Conservation (phyloP, 805 yeast species). For the Myxozyma kluyveri region DNA sequence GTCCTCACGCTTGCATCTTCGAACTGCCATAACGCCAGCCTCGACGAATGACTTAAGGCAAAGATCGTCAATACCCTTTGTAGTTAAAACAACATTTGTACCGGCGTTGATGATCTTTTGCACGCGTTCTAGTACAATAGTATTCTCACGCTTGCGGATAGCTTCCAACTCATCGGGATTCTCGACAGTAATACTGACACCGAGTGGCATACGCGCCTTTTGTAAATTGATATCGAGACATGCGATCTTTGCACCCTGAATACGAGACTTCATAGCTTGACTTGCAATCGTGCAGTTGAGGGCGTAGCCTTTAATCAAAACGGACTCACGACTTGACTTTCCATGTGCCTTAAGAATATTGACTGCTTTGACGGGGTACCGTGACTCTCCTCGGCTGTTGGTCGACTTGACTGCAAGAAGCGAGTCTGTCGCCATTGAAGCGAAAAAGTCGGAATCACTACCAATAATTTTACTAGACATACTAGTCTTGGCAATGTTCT, state of each 20-base stretch:
- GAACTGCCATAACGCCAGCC: slow-evolving; percentile 88
- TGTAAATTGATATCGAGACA: slow-evolving; percentile 89
- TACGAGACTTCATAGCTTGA: slow-evolving; percentile 85
- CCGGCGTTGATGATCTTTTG: slow-evolving; percentile 79
- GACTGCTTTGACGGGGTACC: slow-evolving; percentile 96
- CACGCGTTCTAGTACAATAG: slow-evolving; percentile 78
- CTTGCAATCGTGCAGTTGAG: slow-evolving; percentile 95
- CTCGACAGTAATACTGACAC: slow-evolving; percentile 93
- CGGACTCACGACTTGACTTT: slow-evolving; percentile 81
- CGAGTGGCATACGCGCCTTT: slow-evolving; percentile 96
- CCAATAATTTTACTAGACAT: slow-evolving; percentile 98
- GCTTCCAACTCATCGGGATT: slow-evolving; percentile 97
- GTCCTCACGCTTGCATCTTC: slow-evolving; percentile 96
- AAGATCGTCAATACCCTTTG: slow-evolving; percentile 92
- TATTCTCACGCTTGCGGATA: slow-evolving; percentile 83
- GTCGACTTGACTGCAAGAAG: slow-evolving; percentile 91
- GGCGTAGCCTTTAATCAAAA: slow-evolving; percentile 90
- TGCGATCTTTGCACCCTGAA: slow-evolving; percentile 74
- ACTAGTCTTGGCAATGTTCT: slow-evolving; percentile 92
- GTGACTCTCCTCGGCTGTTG: slow-evolving; percentile 79
- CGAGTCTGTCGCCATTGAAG: slow-evolving; percentile 90
- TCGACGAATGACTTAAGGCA: slow-evolving; percentile 89
- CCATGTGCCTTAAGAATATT: slow-evolving; percentile 96
- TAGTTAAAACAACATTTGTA: slow-evolving; percentile 88
- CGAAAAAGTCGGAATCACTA: slow-evolving; percentile 83